Conservation (phyloP, 2,329 filamentous ascomycete species). For the Fusarium annulatum region DNA sequence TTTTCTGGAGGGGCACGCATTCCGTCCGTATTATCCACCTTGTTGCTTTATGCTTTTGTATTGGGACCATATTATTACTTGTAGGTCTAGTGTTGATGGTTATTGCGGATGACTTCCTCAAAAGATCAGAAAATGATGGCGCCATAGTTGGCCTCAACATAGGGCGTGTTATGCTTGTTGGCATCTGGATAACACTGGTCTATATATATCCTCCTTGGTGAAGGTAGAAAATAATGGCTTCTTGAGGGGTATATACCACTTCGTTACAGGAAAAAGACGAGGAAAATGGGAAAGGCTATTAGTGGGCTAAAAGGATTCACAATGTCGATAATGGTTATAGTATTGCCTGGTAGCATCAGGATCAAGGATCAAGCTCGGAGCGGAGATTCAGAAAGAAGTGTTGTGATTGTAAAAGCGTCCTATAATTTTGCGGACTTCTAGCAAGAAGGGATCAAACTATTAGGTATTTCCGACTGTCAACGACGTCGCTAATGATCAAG, state of each 20-base stretch:
- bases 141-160: not conserved
- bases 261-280: not conserved
- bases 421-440: accelerated
- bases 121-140: not conserved
- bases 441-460: not conserved
- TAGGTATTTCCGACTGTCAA: not conserved
- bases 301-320: not conserved
- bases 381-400: not conserved
- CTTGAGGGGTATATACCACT: accelerated
- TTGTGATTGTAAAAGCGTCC: not conserved
- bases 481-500: too few relatives aligned
- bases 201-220: not conserved
- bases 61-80: not conserved
- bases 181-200: accelerated
- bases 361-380: not conserved
- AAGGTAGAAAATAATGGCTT: accelerated
- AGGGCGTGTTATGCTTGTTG: not conserved
- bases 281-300: not conserved
- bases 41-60: not conserved
- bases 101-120: not conserved
- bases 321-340: accelerated
- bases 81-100: not conserved
- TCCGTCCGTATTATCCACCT: not conserved
- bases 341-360: accelerated
- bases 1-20: not conserved